Conservation (phyloP, 1,284 basidiomycete genomes). For the Trichosporon ovoides region DNA sequence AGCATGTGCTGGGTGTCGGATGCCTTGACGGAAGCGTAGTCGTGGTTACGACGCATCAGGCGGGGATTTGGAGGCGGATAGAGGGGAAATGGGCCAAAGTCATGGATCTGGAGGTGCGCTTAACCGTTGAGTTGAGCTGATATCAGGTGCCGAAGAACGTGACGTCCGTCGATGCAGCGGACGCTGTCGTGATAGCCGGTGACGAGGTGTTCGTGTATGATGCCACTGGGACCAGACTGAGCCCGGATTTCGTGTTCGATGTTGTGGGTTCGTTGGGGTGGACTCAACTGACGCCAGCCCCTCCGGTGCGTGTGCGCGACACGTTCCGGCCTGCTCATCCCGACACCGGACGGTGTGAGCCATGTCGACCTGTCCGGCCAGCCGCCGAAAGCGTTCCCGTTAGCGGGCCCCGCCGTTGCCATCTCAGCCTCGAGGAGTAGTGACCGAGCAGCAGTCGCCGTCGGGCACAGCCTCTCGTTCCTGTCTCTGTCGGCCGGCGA, state of each 20-base stretch:
- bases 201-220: constrained; percentile 7
- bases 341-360: too few species aligned
- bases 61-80: not conserved
- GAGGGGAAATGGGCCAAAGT: constrained; percentile 6
- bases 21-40: not conserved
- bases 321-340: too few species aligned
- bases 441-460: too few species aligned
- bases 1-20: constrained; percentile 4
- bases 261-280: not conserved
- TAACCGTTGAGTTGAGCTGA: not conserved
- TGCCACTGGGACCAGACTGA: not conserved
- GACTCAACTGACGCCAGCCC: too few species aligned
- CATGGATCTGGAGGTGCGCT: constrained; percentile 9
- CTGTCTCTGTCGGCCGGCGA: not conserved
- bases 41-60: not conserved
- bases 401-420: too few species aligned
- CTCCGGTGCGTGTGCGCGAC: too few species aligned
- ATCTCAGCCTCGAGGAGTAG: too few species aligned
- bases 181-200: constrained; percentile 1
- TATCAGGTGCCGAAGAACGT: not conserved
- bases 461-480: not conserved
- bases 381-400: too few species aligned
- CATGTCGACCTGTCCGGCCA: too few species aligned
- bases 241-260: not conserved
- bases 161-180: not conserved